Percentiles rank a stretch among this genome's conserved stretches.
These are phyloP conservation scores for Cyathus pygmaeus DNA, from an alignment of 1,284 basidiomycete genomes.

Conservation along the genomic window DNA sequence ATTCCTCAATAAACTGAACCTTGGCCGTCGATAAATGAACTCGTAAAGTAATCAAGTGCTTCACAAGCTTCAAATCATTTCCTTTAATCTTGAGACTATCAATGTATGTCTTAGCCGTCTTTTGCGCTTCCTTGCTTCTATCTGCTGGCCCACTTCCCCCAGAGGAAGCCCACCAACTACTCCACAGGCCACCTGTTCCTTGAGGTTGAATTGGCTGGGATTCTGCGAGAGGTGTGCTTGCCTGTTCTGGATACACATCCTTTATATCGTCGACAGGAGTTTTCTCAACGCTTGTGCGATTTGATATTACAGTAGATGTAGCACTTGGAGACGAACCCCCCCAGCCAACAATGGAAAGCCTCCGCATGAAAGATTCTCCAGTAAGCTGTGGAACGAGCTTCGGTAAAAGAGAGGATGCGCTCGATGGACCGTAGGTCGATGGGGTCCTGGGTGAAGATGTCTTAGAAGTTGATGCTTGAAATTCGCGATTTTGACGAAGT, in stretches of 20 bases:
- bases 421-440: slow-evolving; percentile 70
- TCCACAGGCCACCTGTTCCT: slow-evolving; percentile 78
- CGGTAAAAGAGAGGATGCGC: slow-evolving; percentile 62
- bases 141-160: slow-evolving; percentile 54
- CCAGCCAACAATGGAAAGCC: slow-evolving; percentile 80
- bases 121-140: slow-evolving; percentile 50
- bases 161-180: slow-evolving; percentile 77
- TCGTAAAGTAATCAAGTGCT: slow-evolving; percentile 85
- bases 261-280: slow-evolving; percentile 24
- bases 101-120: slow-evolving; percentile 69
- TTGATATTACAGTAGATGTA: slow-evolving; percentile 43
- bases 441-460: slow-evolving; percentile 44
- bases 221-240: slow-evolving; percentile 46
- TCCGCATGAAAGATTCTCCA: slow-evolving; percentile 74
- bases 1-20: slow-evolving; percentile 82
- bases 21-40: slow-evolving; percentile 88
- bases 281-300: slow-evolving; percentile 52
- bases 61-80: slow-evolving; percentile 71
- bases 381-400: slow-evolving; percentile 75
- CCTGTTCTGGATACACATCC: slow-evolving; percentile 28
- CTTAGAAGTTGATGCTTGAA: slow-evolving; percentile 30
- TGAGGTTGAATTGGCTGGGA: slow-evolving; percentile 66
- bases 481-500: slow-evolving; percentile 63
- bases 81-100: slow-evolving; percentile 64
- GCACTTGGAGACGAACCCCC: slow-evolving; percentile 51